Percentiles rank a stretch among this genome's conserved stretches.
Conservation (phyloP, 129 eudicot species). For the Oenanthe sinensis region DNA sequence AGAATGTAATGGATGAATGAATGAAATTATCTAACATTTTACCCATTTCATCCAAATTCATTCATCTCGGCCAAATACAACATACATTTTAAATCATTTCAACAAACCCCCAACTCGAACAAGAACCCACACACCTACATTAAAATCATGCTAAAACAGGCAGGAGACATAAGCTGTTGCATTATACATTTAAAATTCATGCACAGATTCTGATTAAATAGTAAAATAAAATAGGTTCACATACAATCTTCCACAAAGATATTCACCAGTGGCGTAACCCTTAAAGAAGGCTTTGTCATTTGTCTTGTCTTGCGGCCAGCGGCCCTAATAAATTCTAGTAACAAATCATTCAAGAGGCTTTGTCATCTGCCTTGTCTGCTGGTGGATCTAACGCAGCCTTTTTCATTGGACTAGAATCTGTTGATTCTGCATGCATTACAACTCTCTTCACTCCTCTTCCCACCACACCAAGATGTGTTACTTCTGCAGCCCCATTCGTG, state of each 20-base stretch:
- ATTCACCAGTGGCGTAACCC: not conserved
- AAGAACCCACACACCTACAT: not conserved
- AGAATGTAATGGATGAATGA: too few species aligned
- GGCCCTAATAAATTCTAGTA: not conserved
- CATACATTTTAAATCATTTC: too few species aligned
- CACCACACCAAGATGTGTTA: conserved; percentile 92
- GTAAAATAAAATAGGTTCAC: not conserved
- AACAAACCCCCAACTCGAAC: not conserved
- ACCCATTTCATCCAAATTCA: too few species aligned
- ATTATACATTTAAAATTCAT: not conserved
- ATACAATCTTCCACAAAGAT: not conserved
- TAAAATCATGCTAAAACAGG: not conserved
- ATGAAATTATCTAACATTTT: too few species aligned
- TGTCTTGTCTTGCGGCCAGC: not conserved
- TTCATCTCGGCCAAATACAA: too few species aligned
- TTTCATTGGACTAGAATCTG: conserved; percentile 42
- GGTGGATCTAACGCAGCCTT: conserved; percentile 42
- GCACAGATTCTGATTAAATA: not conserved
- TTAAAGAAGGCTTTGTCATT: not conserved
- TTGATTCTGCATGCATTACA: conserved; percentile 31
- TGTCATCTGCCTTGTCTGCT: conserved; percentile 37
- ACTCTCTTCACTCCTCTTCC: conserved; percentile 98
- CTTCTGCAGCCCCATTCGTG: conserved; percentile 56
- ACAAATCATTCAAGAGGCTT: conserved; percentile 29
- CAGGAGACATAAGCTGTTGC: not conserved